phyloP scores from a whole-genome alignment of 2,329 filamentous ascomycete genomes.

The Leptographium procerum region DNA sequence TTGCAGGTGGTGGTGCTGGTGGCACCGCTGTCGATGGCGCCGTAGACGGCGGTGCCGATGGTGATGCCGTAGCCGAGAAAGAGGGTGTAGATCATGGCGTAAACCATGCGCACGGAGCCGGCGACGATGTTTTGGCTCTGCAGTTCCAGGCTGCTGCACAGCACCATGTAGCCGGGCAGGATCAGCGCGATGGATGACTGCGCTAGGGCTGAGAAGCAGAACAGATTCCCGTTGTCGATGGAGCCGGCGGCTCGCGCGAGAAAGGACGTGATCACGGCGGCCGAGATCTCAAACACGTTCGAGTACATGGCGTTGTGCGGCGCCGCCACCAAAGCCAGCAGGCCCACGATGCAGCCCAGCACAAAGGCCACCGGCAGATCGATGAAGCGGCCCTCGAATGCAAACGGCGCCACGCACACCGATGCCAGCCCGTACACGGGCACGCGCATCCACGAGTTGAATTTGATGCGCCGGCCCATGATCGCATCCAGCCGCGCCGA shows the following conservation, averaged over 20 bases:
- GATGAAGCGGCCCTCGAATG: conserved; percentile 64
- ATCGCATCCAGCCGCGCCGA: conserved; percentile 48
- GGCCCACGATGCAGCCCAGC: conserved; percentile 61
- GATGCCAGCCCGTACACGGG: conserved; percentile 66
- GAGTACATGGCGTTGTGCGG: conserved; percentile 56
- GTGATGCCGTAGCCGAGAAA: conserved; percentile 65
- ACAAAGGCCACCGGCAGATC: conserved; percentile 69
- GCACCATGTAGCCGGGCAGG: conserved; percentile 59
- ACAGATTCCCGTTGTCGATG: conserved; percentile 42
- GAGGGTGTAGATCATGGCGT: conserved; percentile 62
- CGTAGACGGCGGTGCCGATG: conserved; percentile 52
- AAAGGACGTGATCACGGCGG: conserved; percentile 54
- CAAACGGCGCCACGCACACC: conserved; percentile 66
- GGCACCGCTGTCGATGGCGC: conserved; percentile 44
- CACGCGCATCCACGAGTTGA: conserved; percentile 43
- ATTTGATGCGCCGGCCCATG: conserved; percentile 33
- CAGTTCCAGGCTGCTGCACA: conserved; percentile 46
- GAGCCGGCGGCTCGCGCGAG: conserved; percentile 59
- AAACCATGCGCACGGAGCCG: conserved; percentile 62
- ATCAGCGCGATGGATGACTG: conserved; percentile 69
- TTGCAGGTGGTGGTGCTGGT: conserved; percentile 26
- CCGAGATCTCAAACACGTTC: conserved; percentile 35
- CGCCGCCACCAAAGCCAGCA: conserved; percentile 63
- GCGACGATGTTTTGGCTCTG: conserved; percentile 59
- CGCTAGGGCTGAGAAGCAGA: conserved; percentile 61